Base-by-base conservation (phyloP, 441 rosid genomes). In the Macaranga tanarius region DNA sequence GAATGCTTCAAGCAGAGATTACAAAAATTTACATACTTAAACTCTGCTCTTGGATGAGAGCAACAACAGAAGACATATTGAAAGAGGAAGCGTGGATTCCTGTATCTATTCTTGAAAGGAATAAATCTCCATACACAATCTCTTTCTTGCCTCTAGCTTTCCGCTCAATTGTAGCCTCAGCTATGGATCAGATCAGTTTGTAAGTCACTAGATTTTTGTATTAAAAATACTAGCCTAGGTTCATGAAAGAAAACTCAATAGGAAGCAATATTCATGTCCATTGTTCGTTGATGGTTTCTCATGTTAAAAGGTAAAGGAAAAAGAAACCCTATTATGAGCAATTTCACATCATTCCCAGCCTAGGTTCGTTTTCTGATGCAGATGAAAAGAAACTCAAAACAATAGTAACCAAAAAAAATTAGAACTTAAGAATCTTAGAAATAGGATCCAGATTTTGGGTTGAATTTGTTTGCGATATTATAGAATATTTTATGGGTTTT, bases 21-120 rank as follows among this genome's bases (percentile, higher is more conserved):
- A 87, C 88, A 45, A 95, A 90, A 86, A 88, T 88, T 79, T 92
- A 91, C 82, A 87, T 90, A 69, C 75, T 85, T 72, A 87, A 98
- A 85, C 90, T 95, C 69, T 95, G 99, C 85, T 90, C 97, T 50
- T 95, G 98, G 98, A 89, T 95, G 98, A 84, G 97, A 77, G 85
- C 80, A 63, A 86, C 91, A 40, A 85, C 89, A 9, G 98, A 91
- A 70, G 88, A 77, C 75, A 81, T 91, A 76, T 85, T 95, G 22
- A 88, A 85, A 82, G 95, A 89, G 66, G 98, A 95, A 83, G 87
- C 90, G 38, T 95, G 98, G 98, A 69, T 91, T 69, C 86, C 93
- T 2, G 96, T 95, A 42, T 92, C 95, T 67, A 78, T 88, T 78
- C 97, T 95, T 75, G 99, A 91, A 81, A 87, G 99, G 85, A 92